Evolutionary conservation across 768 basidiomycete genomes (phyloP), one percentile per base, ranked within the genome.

Genomic region (Amanita polypyramis): DNA sequence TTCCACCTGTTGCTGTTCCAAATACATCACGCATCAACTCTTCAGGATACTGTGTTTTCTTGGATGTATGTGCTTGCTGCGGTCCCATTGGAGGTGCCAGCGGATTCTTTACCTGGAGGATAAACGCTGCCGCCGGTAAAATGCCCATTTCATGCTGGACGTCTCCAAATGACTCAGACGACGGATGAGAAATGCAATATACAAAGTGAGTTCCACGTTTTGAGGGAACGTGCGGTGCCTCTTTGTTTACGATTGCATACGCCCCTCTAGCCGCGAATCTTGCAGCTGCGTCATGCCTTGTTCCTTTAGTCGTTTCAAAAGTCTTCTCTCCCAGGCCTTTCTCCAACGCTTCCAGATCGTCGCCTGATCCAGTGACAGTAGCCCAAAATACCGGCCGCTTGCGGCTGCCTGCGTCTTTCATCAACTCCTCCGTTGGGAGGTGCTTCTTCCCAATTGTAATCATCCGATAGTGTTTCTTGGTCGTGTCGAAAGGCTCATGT

Each of bases 31-130:
- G 54, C 68, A 76, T 65, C 42, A 80, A 67, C 47, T 63, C 65
- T 3, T 69, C 62, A 0, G 77, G 71, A 55, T 76, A 77, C 8
- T 69, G 59, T 3, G 70, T 69, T 4, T 67, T 61, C 47, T 67
- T 69, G 1, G 45, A 23, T 0, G 58, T 50, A 25, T 56, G 62
- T 1, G 53, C 52, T 37, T 64, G 65, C 21, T 52, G 58, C 0
- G 65, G 64, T 0, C 58, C 68, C 2, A 64, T 64, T 2, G 62
- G 60, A 0, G 74, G 68, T 9, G 74, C 74, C 0, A 73, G 62
- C 0, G 78, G 78, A 51, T 81, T 80, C 63, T 79, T 82, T 41
- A 81, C 74, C 52, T 82, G 79, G 4, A 82, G 33, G 12, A 77
- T 63, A 52, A 80, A 82, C 0, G 74, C 74, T 0, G n/a, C n/a